These are phyloP conservation scores for Strigomonas culicis DNA, from an alignment of 208 protist genomes.

Conservation along the genomic window DNA sequence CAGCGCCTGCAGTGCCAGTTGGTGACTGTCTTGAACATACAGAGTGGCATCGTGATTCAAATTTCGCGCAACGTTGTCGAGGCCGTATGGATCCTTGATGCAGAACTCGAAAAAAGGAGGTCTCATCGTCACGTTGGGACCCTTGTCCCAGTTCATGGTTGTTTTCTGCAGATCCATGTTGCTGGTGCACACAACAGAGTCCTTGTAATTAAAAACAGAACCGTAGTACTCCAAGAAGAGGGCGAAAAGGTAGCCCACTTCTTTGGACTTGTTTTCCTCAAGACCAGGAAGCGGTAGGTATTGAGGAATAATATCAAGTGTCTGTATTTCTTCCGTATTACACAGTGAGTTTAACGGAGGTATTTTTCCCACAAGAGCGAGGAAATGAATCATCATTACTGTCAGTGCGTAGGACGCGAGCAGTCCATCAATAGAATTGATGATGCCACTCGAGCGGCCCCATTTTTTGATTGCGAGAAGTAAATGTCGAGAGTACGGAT, in stretches of 20 bases:
- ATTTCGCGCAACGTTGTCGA: constrained; percentile 88
- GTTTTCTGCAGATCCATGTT: constrained; percentile 67
- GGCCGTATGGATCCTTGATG: constrained; percentile 86
- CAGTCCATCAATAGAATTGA: constrained; percentile 88
- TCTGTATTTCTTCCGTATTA: constrained; percentile 38
- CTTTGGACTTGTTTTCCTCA: constrained; percentile 29
- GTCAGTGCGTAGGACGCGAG: constrained; percentile 85
- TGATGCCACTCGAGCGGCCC: constrained; percentile 68
- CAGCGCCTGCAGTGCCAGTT: constrained; percentile 30
- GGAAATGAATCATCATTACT: constrained; percentile 85
- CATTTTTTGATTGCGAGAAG: constrained; percentile 84
- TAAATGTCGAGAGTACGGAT: constrained; percentile 74
- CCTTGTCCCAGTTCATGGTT: constrained; percentile 73
- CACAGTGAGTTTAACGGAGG: constrained; percentile 41
- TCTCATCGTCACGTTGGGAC: constrained; percentile 20
- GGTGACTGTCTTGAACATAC: constrained; percentile 60
- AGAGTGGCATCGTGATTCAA: constrained; percentile 51
- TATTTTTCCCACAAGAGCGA: constrained; percentile 56
- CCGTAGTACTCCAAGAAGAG: constrained; percentile 87
- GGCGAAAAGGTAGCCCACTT: constrained; percentile 73
- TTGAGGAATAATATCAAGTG: constrained; percentile 46
- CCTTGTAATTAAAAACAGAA: constrained; percentile 67
- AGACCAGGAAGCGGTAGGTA: constrained; percentile 40
- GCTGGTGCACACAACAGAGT: constrained; percentile 80
- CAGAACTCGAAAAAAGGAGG: constrained; percentile 87